phyloP scores from a whole-genome alignment of 2,329 filamentous ascomycete species.

The Trichoderma koningiopsis region DNA sequence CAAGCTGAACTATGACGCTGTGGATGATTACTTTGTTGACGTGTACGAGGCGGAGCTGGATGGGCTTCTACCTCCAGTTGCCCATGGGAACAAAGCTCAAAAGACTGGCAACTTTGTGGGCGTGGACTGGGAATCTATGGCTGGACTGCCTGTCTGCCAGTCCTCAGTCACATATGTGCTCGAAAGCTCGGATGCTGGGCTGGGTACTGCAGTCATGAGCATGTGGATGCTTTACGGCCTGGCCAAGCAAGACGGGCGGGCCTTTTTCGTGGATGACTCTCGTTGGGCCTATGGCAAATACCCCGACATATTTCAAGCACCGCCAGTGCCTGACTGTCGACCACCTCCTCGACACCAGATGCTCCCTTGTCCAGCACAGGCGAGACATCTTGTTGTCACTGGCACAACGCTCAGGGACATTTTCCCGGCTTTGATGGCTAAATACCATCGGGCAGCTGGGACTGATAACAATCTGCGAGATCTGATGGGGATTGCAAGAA shows the following conservation, averaged over 20 bases:
- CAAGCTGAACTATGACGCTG: conserved; percentile 57
- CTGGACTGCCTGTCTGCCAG: conserved; percentile 62
- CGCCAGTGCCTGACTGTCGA: conserved; percentile 65
- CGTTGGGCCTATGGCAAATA: conserved; percentile 82
- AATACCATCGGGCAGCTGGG: conserved; percentile 35
- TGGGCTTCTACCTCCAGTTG: conserved; percentile 57
- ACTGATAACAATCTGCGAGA: conserved; percentile 43
- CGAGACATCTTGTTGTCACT: conserved; percentile 74
- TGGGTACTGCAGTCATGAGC: conserved; percentile 75
- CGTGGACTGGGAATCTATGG: conserved; percentile 46
- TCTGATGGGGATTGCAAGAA: conserved; percentile 68
- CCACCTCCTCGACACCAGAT: conserved; percentile 75
- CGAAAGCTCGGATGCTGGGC: conserved; percentile 70
- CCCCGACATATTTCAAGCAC: conserved; percentile 68
- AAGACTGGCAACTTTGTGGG: conserved; percentile 52
- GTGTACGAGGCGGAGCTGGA: conserved; percentile 68
- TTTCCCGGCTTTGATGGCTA: conserved; percentile 58
- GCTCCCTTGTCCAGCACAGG: conserved; percentile 76
- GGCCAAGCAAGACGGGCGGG: conserved; percentile 70
- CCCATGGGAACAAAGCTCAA: conserved; percentile 44
- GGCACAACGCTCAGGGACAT: conserved; percentile 65
- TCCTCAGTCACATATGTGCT: conserved; percentile 76
- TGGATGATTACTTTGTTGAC: conserved; percentile 73
- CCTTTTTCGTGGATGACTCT: conserved; percentile 84
- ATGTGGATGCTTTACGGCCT: conserved; percentile 84